Base-by-base conservation (phyloP, 1,284 basidiomycete species). In the Exobasidium rhododendri region DNA sequence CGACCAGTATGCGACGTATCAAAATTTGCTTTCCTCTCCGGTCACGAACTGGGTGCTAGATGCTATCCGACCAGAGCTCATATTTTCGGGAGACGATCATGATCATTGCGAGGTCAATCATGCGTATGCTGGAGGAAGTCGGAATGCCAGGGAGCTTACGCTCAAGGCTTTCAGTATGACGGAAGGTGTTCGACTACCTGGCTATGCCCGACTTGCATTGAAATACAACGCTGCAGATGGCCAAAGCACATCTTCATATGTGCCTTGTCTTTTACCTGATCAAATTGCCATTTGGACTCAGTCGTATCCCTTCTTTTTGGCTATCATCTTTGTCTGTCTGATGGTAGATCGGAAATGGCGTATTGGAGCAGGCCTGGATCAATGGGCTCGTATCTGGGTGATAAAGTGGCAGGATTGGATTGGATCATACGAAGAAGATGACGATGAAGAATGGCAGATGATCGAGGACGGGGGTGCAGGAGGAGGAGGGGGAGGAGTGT, bases 41-140 rank as follows among this genome's bases (percentile, higher is more conserved):
- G 65, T 75, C 1, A 60, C 69, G 0, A 29, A 58, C 13, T 76
- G 70, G 64, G 56, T 76, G 28, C 56, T 76, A 6, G 43, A 54
- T 13, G 40, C 54, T 1, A 62, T 74, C 35, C 58, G 69, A 30
- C 72, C 73, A 0, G 57, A 62, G 20, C 61, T 63, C 0, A 64
- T 76, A 0, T 76, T 76, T 55, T 69, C 68, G 13, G 74, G 74
- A 11, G 73, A 76, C 29, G 72, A 76, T 49, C 74, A 76, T 58
- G 72, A 76, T 46, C 73, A 76, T 47, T 76, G 74, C 60, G 72
- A 76, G 40, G 59, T 63, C 28, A 58, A 69, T 2, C 74, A 76
- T 56, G n/a, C 4, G 17, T 55, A 55, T 44, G 3, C 13, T 14
- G n/a, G 30, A 4, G 17, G 22, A 14, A 4, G 28, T 14, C 7